Percentiles rank a stretch among this genome's conserved stretches.
These are phyloP conservation scores for Lachancea kluyveri DNA, from an alignment of 805 yeast genomes.

Conservation along the genomic window DNA sequence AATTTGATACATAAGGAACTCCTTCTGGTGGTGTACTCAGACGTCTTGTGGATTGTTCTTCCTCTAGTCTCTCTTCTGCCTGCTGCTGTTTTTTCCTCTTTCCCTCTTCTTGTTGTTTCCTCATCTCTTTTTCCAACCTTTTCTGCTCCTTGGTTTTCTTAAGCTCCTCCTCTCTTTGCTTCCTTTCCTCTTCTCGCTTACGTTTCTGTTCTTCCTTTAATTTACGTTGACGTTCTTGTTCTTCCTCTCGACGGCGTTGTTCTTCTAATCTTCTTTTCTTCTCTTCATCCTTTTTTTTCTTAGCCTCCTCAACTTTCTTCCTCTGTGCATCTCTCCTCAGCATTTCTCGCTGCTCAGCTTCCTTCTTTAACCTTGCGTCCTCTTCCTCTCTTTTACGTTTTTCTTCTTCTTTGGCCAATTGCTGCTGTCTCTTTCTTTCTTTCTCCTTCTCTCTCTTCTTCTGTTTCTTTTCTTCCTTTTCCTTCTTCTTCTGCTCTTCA, in stretches of 20 bases:
- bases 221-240: conserved; percentile 33
- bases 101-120: conserved; percentile 19
- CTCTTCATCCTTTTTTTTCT: conserved; percentile 34
- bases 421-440: conserved; percentile 60
- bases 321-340: conserved; percentile 35
- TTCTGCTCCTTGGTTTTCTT: conserved; percentile 25
- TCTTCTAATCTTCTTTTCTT: conserved; percentile 36
- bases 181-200: conserved; percentile 34
- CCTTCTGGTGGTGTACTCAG: conserved; percentile 11
- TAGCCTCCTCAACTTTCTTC: conserved; percentile 37
- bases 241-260: conserved; percentile 37
- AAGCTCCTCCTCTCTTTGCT: conserved; percentile 26
- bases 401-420: conserved; percentile 59
- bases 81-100: conserved; percentile 19
- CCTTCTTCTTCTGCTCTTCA: conserved; percentile 59
- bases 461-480: conserved; percentile 58
- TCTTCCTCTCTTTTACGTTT: conserved; percentile 50
- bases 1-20: conserved; percentile 10
- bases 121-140: conserved; percentile 23
- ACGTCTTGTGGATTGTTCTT: conserved; percentile 14
- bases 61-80: conserved; percentile 21
- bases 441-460: conserved; percentile 62
- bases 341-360: conserved; percentile 38
- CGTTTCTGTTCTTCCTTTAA: conserved; percentile 35
- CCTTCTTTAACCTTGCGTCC: conserved; percentile 40